A percentile compares a stretch with the other conserved stretches of the same genome.
phyloP scores from a whole-genome alignment of 768 basidiomycete species.

The Pleurotus tuoliensis region DNA sequence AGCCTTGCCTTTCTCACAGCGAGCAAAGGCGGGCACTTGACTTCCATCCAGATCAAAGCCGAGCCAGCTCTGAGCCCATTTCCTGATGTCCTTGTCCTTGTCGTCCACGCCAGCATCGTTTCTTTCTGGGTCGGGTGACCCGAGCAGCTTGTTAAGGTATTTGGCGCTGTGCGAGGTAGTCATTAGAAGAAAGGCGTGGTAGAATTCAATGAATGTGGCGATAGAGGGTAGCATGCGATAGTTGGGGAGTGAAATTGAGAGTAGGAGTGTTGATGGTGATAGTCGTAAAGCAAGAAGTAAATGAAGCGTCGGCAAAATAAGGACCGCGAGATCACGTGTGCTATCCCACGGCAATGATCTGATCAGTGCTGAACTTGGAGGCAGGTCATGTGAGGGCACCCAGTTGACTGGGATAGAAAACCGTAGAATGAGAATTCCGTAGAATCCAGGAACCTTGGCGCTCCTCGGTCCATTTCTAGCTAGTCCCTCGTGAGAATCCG shows the following conservation, averaged over 20 bases:
- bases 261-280: constrained; percentile 3
- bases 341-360: too few species aligned
- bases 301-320: too few species aligned
- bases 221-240: constrained; percentile 6
- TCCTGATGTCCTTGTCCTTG: background rate
- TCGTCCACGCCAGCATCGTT: background rate
- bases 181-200: constrained; percentile 5
- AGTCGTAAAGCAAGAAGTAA: constrained; percentile 4
- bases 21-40: background rate
- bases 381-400: too few species aligned
- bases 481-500: too few species aligned
- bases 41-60: background rate
- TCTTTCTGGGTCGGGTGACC: background rate
- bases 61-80: background rate
- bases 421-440: too few species aligned
- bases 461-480: too few species aligned
- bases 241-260: background rate
- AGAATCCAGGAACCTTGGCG: too few species aligned
- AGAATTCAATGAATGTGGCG: constrained; percentile 7
- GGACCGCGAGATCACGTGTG: too few species aligned
- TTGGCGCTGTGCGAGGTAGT: background rate
- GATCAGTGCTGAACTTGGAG: too few species aligned
- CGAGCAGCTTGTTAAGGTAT: background rate
- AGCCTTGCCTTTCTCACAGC: background rate
- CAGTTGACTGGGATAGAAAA: too few species aligned